Evolutionary conservation across 176 grass and related monocot genomes (phyloP).

Genomic region (Puccinellia tenuiflora): DNA sequence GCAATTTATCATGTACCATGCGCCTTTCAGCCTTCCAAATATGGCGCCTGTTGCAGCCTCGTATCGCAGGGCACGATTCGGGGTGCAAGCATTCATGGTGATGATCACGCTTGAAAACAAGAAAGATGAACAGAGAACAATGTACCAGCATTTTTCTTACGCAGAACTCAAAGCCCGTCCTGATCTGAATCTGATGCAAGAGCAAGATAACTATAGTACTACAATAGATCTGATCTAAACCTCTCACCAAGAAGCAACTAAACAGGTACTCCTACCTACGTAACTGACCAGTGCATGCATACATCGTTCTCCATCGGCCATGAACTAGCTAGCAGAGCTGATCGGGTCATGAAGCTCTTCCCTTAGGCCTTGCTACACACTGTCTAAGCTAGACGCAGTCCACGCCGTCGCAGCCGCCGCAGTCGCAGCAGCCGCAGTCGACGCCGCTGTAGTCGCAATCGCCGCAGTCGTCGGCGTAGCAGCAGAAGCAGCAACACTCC

Average conservation of each 20-base stretch:
- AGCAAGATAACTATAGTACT: not conserved
- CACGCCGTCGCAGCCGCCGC: not conserved
- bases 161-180: too few species aligned
- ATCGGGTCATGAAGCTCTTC: not conserved
- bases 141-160: not conserved
- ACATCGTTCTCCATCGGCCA: not conserved
- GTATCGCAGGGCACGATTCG: not conserved
- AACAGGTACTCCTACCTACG: not conserved
- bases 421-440: not conserved
- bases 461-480: not conserved
- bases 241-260: not conserved
- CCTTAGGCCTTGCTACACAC: not conserved
- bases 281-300: not conserved
- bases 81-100: too few species aligned
- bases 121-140: too few species aligned
- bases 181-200: too few species aligned
- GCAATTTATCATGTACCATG: not conserved
- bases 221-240: not conserved
- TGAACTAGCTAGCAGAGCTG: not conserved
- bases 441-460: not conserved
- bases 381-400: not conserved
- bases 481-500: not conserved
- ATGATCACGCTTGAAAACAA: too few species aligned
- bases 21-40: not conserved
- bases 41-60: not conserved